Evolutionary conservation across 139 green algal genomes (phyloP).

Genomic region (Eudorina sp.): DNA sequence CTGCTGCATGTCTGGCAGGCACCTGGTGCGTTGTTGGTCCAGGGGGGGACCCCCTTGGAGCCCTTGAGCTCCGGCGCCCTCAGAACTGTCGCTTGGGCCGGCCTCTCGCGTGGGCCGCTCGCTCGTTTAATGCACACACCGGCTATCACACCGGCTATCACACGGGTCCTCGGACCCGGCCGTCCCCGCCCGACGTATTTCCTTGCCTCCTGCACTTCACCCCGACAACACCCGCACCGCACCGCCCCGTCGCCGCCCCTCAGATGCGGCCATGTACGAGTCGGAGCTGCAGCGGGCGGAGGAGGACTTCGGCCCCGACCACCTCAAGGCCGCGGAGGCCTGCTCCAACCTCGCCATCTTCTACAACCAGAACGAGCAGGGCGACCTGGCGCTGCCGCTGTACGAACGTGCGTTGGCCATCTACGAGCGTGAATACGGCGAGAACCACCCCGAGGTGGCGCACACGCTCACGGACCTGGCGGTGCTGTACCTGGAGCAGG

Average conservation of each 20-base stretch:
- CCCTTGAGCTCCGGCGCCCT: no score
- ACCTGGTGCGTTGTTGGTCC: no score
- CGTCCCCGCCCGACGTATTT: no score
- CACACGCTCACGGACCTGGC: conserved; percentile 94
- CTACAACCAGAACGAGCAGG: conserved; percentile 77
- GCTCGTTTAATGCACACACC: no score
- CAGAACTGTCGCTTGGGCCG: no score
- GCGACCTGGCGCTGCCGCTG: conserved; percentile 78
- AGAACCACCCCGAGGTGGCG: conserved; percentile 86
- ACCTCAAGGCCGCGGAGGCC: conserved; percentile 82
- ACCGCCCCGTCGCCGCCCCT: neutral
- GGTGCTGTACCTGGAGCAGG: conserved; percentile 91
- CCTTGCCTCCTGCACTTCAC: no score
- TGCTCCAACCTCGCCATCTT: conserved; percentile 89
- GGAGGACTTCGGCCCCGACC: conserved; percentile 60
- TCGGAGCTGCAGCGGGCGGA: conserved; percentile 73
- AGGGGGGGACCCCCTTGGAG: no score
- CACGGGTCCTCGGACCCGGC: no score
- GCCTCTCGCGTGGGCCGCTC: no score
- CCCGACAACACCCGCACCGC: no score
- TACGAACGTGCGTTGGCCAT: conserved; percentile 90
- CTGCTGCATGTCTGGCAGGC: no score
- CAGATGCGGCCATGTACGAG: neutral
- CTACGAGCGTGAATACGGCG: conserved; percentile 79
- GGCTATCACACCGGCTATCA: no score